Base-by-base conservation (phyloP, 2,329 filamentous ascomycete genomes). In the Penicillium olsonii region DNA sequence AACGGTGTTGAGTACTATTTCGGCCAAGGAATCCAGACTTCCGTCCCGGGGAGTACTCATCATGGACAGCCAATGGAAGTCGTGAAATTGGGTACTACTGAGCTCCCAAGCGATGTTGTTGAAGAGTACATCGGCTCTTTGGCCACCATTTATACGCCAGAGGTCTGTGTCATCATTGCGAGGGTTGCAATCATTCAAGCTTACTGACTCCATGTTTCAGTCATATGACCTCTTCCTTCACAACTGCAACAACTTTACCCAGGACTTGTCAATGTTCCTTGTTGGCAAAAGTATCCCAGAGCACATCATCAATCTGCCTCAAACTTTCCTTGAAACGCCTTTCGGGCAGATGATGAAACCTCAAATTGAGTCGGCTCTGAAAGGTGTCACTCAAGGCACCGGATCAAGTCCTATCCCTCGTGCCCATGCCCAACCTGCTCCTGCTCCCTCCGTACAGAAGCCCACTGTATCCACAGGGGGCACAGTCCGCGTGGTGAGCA, bases 221-320 rank as follows among this genome's bases (percentile, higher is more conserved):
- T 88, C 89, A 1, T 97, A 97, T 65, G 90, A 96, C 65, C 75
- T 96, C 5, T 96, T 89, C 75, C 61, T 82, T 22, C 91, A 96
- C 71, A 99, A 99, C 68, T 97, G 92, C 76, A 99, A 97, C 75
- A 96, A 96, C 70, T 99, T 97, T 71, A 90, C 88, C 3, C 92
- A 97, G 65, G 91, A 96, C 53, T 86, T 97, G 58, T 78, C 90
- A 55, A 94, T 89, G 70, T 97, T 97, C 56, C 77, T 97, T 0
- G 77, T 96, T 1, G 92, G 94, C 18, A 88, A 85, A 60, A 88
- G 90, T 2, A 97, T 97, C 52, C 94, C 94, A 0, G 81, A 85
- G 1, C 85, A 95, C 62, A 97, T 99, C 57, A 82, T 84, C 24
- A 90, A 87, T 58, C 85, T 97, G 66, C 92, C 92, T 0, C 81